phyloP scores from a whole-genome alignment of 495 filamentous ascomycete species.

The Glarea lozoyensis region DNA sequence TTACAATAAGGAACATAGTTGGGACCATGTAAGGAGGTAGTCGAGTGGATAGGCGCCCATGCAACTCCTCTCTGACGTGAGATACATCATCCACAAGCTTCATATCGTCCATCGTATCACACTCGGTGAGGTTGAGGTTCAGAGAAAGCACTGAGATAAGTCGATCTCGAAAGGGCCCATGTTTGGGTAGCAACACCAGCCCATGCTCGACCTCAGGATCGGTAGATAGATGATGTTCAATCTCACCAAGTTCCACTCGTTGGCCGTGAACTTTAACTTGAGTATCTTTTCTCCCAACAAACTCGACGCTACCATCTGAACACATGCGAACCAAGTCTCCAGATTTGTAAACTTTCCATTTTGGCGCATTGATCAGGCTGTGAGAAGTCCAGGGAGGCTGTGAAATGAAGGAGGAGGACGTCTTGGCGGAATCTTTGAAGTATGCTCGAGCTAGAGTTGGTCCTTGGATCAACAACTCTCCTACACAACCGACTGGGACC shows the following conservation, averaged over 20 bases:
- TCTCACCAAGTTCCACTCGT: slow-evolving; percentile 24
- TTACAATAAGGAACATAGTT: slow-evolving; percentile 5
- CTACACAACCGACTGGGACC: slow-evolving; percentile 46
- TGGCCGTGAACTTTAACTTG: slow-evolving; percentile 26
- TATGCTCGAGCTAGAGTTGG: slow-evolving; percentile 43
- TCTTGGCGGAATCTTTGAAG: slow-evolving; percentile 21
- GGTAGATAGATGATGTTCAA: slow-evolving; percentile 31
- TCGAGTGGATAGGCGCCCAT: neutral
- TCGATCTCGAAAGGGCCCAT: neutral
- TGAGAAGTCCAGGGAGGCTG: slow-evolving; percentile 11
- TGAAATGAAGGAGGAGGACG: slow-evolving; percentile 20
- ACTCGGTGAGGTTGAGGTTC: neutral
- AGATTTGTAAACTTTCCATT: slow-evolving; percentile 50
- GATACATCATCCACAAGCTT: neutral
- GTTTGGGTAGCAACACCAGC: slow-evolving; percentile 20
- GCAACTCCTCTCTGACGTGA: neutral
- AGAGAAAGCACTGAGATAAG: neutral
- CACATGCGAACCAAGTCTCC: slow-evolving; percentile 15
- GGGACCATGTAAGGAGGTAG: slow-evolving; percentile 23
- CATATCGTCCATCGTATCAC: neutral
- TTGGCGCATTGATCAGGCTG: slow-evolving; percentile 25
- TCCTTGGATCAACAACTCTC: slow-evolving; percentile 55
- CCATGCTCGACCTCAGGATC: slow-evolving; percentile 8
- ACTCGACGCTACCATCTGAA: slow-evolving; percentile 32
- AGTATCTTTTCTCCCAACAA: slow-evolving; percentile 21